Percentiles rank a stretch among this genome's conserved stretches.
Conservation (phyloP, 148 eudicot species). For the Pouteria glomerata region DNA sequence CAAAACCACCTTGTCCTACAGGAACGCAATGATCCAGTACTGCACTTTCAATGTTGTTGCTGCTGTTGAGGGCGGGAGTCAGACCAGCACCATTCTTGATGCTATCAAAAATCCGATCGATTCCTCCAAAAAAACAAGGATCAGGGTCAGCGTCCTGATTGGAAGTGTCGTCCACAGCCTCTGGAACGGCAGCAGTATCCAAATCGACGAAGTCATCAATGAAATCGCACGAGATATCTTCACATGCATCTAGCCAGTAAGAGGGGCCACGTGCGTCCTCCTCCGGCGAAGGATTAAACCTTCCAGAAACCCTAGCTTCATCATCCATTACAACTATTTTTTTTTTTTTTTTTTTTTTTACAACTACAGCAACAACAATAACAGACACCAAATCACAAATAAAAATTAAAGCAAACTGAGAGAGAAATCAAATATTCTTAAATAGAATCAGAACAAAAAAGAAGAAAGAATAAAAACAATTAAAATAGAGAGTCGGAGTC, state of each 20-base stretch:
- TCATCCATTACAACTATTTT: conserved; percentile 11
- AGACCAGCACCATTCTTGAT: conserved; percentile 50
- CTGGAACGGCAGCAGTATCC: conserved; percentile 12
- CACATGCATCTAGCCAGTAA: conserved; percentile 93
- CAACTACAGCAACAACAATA: not conserved
- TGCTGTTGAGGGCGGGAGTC: conserved; percentile 13
- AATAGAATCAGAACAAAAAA: not conserved
- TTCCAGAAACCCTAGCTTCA: conserved; percentile 17
- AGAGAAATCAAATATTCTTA: not conserved
- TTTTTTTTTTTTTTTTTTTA: not conserved
- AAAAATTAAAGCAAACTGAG: not conserved
- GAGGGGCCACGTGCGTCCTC: conserved; percentile 30
- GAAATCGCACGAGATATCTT: conserved; percentile 58
- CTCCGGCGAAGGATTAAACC: not conserved
- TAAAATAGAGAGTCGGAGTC: not conserved
- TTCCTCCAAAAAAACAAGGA: conserved; percentile 61
- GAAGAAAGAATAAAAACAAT: not conserved
- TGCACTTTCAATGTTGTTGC: conserved; percentile 14
- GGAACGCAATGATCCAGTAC: not conserved
- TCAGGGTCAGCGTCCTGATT: conserved; percentile 23
- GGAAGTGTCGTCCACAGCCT: conserved; percentile 10
- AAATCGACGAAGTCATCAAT: conserved; percentile 27
- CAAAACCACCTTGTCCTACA: not conserved
- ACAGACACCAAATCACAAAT: not conserved
- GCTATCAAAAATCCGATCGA: conserved; percentile 63